A percentile compares a stretch with the other conserved stretches of the same genome.
These are phyloP conservation scores for Neopestalotiopsis rosae DNA, from an alignment of 2,329 filamentous ascomycete genomes.

Conservation along the genomic window DNA sequence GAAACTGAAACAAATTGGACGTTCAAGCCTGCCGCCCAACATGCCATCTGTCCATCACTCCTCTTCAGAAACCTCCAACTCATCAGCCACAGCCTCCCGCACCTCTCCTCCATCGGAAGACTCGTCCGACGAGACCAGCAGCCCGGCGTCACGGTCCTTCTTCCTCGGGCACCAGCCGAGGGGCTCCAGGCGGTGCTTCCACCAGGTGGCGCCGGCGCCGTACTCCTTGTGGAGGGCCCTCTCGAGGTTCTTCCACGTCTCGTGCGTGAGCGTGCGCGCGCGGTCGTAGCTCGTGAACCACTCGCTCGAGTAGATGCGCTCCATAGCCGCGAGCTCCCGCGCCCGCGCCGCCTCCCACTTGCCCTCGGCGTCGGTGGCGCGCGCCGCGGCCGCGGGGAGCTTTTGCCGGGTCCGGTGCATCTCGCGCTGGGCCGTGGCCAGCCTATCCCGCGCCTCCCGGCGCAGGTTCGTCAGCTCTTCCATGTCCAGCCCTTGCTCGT, in stretches of 20 bases:
- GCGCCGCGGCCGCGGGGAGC: background rate
- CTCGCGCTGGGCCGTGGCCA: background rate
- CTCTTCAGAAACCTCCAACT: slow-evolving; percentile 7
- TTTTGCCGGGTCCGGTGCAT: background rate
- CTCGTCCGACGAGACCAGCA: background rate
- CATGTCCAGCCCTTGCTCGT: background rate
- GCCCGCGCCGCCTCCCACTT: background rate
- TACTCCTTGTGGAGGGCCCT: background rate
- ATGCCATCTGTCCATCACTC: background rate
- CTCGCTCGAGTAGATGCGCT: background rate
- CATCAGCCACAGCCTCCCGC: background rate
- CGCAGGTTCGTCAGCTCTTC: background rate
- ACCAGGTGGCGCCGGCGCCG: background rate
- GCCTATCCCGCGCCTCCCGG: background rate
- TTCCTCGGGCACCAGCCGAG: background rate
- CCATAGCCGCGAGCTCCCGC: background rate
- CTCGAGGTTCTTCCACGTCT: slow-evolving; percentile 9
- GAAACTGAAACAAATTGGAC: too few species aligned
- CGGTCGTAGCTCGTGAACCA: background rate
- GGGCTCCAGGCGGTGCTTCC: background rate
- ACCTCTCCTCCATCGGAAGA: background rate
- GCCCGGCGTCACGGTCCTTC: background rate
- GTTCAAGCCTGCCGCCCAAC: too few species aligned
- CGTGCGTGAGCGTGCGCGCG: background rate
- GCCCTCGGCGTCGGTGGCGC: background rate